Conservation (phyloP, 2,329 filamentous ascomycete genomes). For the Alternaria sp. region DNA sequence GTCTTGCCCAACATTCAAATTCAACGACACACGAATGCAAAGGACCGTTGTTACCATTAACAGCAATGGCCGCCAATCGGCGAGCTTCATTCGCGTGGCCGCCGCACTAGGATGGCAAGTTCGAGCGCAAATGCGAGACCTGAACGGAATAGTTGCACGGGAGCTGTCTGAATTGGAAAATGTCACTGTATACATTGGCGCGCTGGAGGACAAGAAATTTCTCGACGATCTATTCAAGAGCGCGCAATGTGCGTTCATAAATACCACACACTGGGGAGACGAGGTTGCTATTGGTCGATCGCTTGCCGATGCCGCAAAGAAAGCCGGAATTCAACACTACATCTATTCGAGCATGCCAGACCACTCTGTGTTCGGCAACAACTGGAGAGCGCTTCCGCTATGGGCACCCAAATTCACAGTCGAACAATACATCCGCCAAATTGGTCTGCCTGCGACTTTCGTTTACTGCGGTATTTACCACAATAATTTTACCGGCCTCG, state of each 20-base stretch:
- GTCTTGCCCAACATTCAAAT: conserved; percentile 1
- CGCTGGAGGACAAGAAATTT: conserved; percentile 75
- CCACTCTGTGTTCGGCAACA: conserved; percentile 78
- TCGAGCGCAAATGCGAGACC: conserved; percentile 86
- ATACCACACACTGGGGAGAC: conserved; percentile 96
- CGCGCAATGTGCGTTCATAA: conserved; percentile 92
- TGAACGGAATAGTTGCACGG: conserved; percentile 85
- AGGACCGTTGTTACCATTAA: conserved; percentile 91
- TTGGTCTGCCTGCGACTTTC: conserved; percentile 86
- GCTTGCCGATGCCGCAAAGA: conserved; percentile 87
- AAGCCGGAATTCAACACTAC: conserved; percentile 84
- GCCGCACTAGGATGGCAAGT: conserved; percentile 94
- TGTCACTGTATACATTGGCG: conserved; percentile 74
- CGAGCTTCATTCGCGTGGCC: conserved; percentile 92
- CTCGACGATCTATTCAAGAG: conserved; percentile 82
- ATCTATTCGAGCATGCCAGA: conserved; percentile 98
- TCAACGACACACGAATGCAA: conserved; percentile 46
- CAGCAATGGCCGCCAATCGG: conserved; percentile 92
- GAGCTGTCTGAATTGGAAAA: conserved; percentile 86
- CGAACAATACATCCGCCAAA: conserved; percentile 86
- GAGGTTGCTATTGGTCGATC: conserved; percentile 89
- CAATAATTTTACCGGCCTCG: conserved; percentile 96
- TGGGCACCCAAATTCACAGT: conserved; percentile 94
- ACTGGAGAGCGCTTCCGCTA: conserved; percentile 84
- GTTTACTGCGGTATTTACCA: conserved; percentile 98